Evolutionary conservation across 2,329 filamentous ascomycete species (phyloP), one percentile per base, ranked within the genome.

Genomic region (Tolypocladium album): DNA sequence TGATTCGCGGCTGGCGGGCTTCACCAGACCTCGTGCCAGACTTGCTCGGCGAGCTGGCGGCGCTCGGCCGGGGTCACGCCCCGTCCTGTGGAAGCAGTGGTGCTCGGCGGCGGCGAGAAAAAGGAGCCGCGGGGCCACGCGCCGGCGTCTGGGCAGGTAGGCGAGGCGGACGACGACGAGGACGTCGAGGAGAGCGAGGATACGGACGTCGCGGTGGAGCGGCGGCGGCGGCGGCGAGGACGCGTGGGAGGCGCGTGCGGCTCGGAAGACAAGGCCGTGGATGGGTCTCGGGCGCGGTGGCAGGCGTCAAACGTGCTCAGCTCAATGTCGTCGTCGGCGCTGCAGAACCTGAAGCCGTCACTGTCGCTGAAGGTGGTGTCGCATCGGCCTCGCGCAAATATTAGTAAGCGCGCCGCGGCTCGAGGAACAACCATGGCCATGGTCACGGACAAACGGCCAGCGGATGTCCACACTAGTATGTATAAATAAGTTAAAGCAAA

Each of bases 11-110:
- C 22, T 39, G 24, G 38, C 2, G 5, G 22, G 7, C 8, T 45
- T 68, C 59, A 69, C 68, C 68, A 71, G 59, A 66, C 66, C 40
- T 64, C 66, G 50, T 65, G 63, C 67, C 69, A 71, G 60, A 68
- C 60, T 55, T 67, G 61, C 12, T 62, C 62, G 17, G 71, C 63
- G 43, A 64, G 59, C 34, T 63, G 61, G 53, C 61, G 63, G 43
- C 66, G 67, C 47, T 69, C 63, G 38, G 59, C 57, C 52, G 55
- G 59, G 58, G 63, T 67, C 60, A 67, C 67, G 57, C 45, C 56
- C 42, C 39, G 61, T 52, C 20, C 42, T 56, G 40, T 20, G n/a
- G 56, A 62, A 31, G 52, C 55, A 20, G 47, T 31, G 31, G 15
- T 11, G 3, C 42, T 47, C 22, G 55, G 57, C 47, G 55, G 56